Evolutionary conservation across 441 rosid species (phyloP), one percentile per base, ranked within the genome.

Genomic region (Gossypium laxum): DNA sequence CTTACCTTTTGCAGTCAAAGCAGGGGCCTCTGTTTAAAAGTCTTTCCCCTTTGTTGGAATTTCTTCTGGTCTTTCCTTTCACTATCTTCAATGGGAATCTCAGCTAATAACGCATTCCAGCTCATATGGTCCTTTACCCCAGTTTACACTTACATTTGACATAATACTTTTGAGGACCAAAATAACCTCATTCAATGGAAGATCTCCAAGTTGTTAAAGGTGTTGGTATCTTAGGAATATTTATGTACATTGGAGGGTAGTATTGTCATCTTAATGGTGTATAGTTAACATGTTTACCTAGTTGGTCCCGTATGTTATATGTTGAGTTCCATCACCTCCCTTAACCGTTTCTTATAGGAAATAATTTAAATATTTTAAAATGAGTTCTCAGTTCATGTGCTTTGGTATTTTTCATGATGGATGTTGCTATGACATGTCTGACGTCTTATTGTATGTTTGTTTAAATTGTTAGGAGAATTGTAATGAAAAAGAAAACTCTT

Each of bases 21-120:
- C 56, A 21, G 67, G 47, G 48, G 43, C 43, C 67, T 59, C 41
- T 57, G 66, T 3, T 24, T 43, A 48, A 55, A 38, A 55, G 74
- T 48, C 58, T 48, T 59, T 60, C 1, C 68, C 65, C 57, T 24
- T 60, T 17, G 72, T 54, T 60, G 69, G 19, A 47, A 65, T 5
- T 4, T 1, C 32, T 22, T 65, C 38, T 45, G 34, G 38, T 62
- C 1, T 38, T 62, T 66, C 55, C 19, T 43, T 50, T 73, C 54
- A 5, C 60, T 67, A 5, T 56, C 69, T 54, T 81, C 76, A 59
- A 77, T 47, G 76, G 76, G 87, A 74, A 79, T 79, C 82, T 76
- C 55, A 74, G 77, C 77, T 80, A 73, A 34, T 59, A 72, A 78
- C 85, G 89, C 84, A 24, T 62, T 79, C 86, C 88, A 85, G 86